Base-by-base conservation (phyloP, 1,284 basidiomycete species). In the Melampsora allii-populina region DNA sequence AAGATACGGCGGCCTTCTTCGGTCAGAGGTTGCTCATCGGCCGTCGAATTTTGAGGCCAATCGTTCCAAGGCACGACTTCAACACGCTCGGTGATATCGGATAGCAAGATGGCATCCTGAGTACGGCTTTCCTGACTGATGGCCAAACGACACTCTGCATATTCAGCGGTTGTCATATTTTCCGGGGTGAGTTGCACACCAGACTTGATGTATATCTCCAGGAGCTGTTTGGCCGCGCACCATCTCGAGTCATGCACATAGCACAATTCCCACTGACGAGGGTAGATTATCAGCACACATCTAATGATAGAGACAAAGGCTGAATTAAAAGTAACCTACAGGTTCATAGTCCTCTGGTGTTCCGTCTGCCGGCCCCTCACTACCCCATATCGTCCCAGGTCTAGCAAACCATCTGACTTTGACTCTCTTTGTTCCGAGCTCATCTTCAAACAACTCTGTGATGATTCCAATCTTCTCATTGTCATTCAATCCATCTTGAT, bases 321-420 rank as follows among this genome's bases (percentile, higher is more conserved):
- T 53, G 50, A 60, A 27, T 6, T 3, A 27, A 33, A 9, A 21
- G 5, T 19, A 39, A 63, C 61, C 10, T 29, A 63, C 61, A 3
- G 61, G 61, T 63, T 36, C 33, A 42, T 63, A 63, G 19, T 63
- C 61, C 2, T 63, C 31, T 39, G 29, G 31, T 19, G 29, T 63
- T 36, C 31, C 61, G 9, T 33, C 61, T 5, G 19, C 31, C 12
- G 61, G 61, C 17, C 61, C 61, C 12, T 14, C 61, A 6, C 10
- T 21, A 14, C 19, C 5, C 61, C 61, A 63, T 21, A 63, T 1
- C 36, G 36, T 39, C 10, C 29, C 17, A 10, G 61, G 61, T 42
- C 61, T 63, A 14, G 61, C 61, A 19, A 63, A 63, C 61, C 61
- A 63, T 33, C 61, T 33, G n/a, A 63, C 31, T 63, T 63, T 33